These are phyloP conservation scores for Verruconis gallopava DNA, from an alignment of 2,329 filamentous ascomycete genomes.

Conservation along the genomic window DNA sequence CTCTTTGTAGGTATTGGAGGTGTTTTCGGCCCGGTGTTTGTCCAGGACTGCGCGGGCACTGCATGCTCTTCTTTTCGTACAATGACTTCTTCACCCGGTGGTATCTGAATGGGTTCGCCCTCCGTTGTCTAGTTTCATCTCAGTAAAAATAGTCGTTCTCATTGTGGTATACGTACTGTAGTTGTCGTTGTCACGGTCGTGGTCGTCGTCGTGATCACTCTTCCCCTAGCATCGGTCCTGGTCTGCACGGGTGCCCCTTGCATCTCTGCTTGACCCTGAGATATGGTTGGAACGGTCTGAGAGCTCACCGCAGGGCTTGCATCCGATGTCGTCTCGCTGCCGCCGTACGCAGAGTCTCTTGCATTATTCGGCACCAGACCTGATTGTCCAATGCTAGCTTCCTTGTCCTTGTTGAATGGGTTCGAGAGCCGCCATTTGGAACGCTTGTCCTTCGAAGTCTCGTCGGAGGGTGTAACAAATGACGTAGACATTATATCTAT, in stretches of 20 bases:
- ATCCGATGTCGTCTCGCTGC: slow-evolving; percentile 4
- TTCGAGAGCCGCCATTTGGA: slow-evolving; percentile 6
- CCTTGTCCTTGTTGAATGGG: neutral
- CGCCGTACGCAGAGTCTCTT: slow-evolving; percentile 7
- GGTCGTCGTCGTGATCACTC: slow-evolving; percentile 7
- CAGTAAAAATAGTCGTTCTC: neutral
- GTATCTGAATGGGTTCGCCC: neutral
- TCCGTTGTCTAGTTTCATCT: neutral
- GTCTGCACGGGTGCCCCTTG: slow-evolving; percentile 2
- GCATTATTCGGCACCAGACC: neutral
- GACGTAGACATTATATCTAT: neutral
- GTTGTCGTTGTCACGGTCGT: slow-evolving; percentile 6
- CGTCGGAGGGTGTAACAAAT: neutral
- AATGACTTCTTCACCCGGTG: slow-evolving; percentile 6
- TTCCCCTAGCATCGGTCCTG: slow-evolving; percentile 4
- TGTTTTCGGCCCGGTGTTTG: neutral
- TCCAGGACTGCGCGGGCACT: neutral
- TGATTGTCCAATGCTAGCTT: neutral
- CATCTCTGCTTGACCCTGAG: neutral
- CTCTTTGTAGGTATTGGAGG: slow-evolving; percentile 1
- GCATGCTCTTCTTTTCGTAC: slow-evolving; percentile 5
- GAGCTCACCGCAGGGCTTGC: neutral
- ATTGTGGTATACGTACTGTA: neutral
- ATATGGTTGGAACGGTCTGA: slow-evolving; percentile 3
- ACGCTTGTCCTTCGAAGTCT: neutral